These are phyloP conservation scores for Podaxis sp. DNA, from an alignment of 768 basidiomycete species.

Conservation along the genomic window DNA sequence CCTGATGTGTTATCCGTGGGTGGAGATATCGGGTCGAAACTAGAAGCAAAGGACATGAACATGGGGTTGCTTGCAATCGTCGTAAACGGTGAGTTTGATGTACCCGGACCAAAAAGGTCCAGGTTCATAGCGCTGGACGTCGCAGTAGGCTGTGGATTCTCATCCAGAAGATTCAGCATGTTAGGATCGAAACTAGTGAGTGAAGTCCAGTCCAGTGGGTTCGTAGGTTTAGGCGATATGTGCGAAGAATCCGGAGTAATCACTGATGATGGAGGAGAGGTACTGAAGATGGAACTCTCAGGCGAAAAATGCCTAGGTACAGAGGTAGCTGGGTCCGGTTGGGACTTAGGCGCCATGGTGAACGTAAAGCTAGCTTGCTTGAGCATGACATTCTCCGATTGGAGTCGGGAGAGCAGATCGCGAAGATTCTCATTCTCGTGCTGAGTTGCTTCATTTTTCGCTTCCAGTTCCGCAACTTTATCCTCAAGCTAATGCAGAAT, in stretches of 20 bases:
- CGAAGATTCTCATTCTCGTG: conserved; percentile 88
- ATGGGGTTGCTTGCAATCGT: conserved; percentile 81
- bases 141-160: conserved; percentile 48
- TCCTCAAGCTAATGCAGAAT: conserved; percentile 70
- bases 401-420: conserved; percentile 78
- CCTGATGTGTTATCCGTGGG: conserved; percentile 13
- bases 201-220: conserved; percentile 60
- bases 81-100: conserved; percentile 54
- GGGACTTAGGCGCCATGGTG: conserved; percentile 43
- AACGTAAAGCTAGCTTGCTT: conserved; percentile 86
- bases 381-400: conserved; percentile 81
- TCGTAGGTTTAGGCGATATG: conserved; percentile 31
- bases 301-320: conserved; percentile 13
- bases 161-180: conserved; percentile 62
- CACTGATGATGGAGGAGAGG: conserved; percentile 24
- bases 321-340: conserved; percentile 10
- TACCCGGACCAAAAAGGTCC: conserved; percentile 52
- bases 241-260: conserved; percentile 26
- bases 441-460: conserved; percentile 65
- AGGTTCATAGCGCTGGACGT: conserved; percentile 56
- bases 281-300: conserved; percentile 18
- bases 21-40: conserved; percentile 41
- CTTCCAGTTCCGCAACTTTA: conserved; percentile 81
- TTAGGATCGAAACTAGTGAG: conserved; percentile 67
- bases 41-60: conserved; percentile 77